phyloP scores from a whole-genome alignment of 2,329 filamentous ascomycete genomes.

The Decorospora gaudefroyi region DNA sequence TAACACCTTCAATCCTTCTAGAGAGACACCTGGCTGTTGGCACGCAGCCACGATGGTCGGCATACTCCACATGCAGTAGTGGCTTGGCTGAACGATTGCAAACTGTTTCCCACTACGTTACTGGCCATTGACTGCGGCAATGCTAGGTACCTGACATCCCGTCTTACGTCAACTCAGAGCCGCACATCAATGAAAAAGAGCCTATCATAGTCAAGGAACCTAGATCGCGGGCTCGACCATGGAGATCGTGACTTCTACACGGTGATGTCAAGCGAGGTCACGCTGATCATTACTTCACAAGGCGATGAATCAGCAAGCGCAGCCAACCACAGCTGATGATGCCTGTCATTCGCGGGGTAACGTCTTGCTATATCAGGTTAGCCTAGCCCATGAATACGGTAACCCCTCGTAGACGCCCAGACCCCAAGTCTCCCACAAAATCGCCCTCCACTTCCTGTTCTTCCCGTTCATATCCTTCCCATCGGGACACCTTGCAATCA shows the following conservation, averaged over 20 bases:
- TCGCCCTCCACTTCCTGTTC: conserved; percentile 16
- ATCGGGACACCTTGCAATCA: too few relatives aligned
- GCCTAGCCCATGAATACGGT: background rate
- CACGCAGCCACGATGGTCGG: too few relatives aligned
- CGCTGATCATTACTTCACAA: conserved; percentile 15
- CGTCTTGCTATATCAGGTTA: conserved; percentile 8
- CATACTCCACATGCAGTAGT: too few relatives aligned
- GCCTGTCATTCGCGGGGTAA: conserved; percentile 14
- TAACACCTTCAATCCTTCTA: too few relatives aligned
- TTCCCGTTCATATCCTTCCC: conserved; percentile 14
- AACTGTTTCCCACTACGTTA: too few relatives aligned
- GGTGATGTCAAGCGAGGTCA: conserved; percentile 18
- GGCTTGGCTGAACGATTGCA: too few relatives aligned
- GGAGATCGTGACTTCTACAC: background rate
- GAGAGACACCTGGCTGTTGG: too few relatives aligned
- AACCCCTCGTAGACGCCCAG: conserved; percentile 4
- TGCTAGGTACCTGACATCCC: conserved; percentile 7
- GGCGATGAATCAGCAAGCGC: conserved; percentile 2
- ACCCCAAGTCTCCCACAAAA: conserved; percentile 15
- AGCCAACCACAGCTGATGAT: conserved; percentile 6
- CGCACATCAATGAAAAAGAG: background rate
- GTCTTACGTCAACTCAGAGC: background rate
- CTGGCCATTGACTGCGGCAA: background rate
- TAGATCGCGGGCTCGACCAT: background rate
- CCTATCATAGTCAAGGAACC: background rate